Evolutionary conservation across 805 yeast species (phyloP).

Genomic region (Debaryomyces castellii): DNA sequence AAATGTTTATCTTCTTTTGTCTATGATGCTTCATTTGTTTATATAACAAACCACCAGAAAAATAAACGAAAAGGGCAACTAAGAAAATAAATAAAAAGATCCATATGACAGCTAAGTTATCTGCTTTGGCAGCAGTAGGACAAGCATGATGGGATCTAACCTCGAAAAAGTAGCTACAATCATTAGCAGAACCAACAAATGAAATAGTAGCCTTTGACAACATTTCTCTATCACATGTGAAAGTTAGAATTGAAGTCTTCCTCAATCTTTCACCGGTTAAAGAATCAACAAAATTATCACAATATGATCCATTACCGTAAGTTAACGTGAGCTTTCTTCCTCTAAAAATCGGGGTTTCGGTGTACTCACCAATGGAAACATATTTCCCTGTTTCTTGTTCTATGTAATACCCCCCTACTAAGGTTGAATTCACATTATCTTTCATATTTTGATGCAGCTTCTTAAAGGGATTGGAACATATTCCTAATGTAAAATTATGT

Average conservation of each 20-base stretch:
- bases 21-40: constrained; percentile 18
- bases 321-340: constrained; percentile 71
- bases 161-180: constrained; percentile 83
- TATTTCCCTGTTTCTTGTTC: constrained; percentile 34
- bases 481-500: constrained; percentile 61
- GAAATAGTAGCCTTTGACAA: constrained; percentile 62
- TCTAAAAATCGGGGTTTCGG: constrained; percentile 61
- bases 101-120: constrained; percentile 60
- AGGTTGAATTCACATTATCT: constrained; percentile 40
- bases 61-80: constrained; percentile 37
- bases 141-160: constrained; percentile 85
- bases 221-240: constrained; percentile 78
- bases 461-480: constrained; percentile 46
- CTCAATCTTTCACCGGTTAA: constrained; percentile 46
- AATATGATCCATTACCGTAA: constrained; percentile 66
- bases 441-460: constrained; percentile 41
- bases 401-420: constrained; percentile 44
- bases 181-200: constrained; percentile 68
- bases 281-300: constrained; percentile 40
- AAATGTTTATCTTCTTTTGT: not conserved
- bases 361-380: constrained; percentile 54
- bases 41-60: constrained; percentile 38
- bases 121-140: constrained; percentile 68
- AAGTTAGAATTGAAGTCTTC: constrained; percentile 66
- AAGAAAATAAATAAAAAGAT: constrained; percentile 32